These are phyloP conservation scores for Fragilaria crotonensis DNA, from an alignment of 108 stramenopile species.

Conservation along the genomic window DNA sequence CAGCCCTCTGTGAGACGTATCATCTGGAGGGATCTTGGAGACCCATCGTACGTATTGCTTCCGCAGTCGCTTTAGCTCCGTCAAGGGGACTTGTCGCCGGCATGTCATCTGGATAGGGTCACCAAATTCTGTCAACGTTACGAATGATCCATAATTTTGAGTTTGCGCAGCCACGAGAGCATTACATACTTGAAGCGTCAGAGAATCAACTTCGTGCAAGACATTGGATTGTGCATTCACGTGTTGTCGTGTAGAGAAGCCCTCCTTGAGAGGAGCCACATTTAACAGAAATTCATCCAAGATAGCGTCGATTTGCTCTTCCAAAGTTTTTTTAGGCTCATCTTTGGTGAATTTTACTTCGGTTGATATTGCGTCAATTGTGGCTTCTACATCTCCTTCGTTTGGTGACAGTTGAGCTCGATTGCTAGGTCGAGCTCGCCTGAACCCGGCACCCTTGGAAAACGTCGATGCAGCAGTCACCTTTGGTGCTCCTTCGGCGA, in stretches of 20 bases:
- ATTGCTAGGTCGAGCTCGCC: slow-evolving; percentile 1
- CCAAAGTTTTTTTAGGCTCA: slow-evolving; percentile 22
- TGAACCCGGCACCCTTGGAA: slow-evolving; percentile 11
- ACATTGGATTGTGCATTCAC: slow-evolving; percentile 25
- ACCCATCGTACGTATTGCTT: slow-evolving; percentile 62
- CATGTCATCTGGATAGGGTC: slow-evolving; percentile 5
- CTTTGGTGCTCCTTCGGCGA: not conserved
- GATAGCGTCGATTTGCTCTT: slow-evolving; percentile 67
- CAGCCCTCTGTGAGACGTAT: slow-evolving; percentile 43
- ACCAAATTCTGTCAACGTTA: slow-evolving; percentile 11
- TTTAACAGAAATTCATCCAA: slow-evolving; percentile 47
- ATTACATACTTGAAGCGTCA: slow-evolving; percentile 39
- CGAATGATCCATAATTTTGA: slow-evolving; percentile 13
- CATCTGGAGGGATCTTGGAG: slow-evolving; percentile 41
- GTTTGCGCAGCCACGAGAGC: slow-evolving; percentile 45
- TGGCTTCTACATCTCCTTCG: not conserved
- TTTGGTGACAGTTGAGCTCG: not conserved
- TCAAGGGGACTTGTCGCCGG: slow-evolving; percentile 21
- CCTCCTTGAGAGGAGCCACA: slow-evolving; percentile 48
- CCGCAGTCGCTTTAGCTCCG: slow-evolving; percentile 43
- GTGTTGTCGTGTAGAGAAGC: slow-evolving; percentile 56
- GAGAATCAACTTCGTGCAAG: slow-evolving; percentile 35
- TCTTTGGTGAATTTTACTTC: not conserved
- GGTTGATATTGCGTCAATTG: not conserved
- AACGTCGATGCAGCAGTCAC: not conserved